Base-by-base conservation (phyloP, 176 grass and related monocot species). In the Eleusine coracana region DNA sequence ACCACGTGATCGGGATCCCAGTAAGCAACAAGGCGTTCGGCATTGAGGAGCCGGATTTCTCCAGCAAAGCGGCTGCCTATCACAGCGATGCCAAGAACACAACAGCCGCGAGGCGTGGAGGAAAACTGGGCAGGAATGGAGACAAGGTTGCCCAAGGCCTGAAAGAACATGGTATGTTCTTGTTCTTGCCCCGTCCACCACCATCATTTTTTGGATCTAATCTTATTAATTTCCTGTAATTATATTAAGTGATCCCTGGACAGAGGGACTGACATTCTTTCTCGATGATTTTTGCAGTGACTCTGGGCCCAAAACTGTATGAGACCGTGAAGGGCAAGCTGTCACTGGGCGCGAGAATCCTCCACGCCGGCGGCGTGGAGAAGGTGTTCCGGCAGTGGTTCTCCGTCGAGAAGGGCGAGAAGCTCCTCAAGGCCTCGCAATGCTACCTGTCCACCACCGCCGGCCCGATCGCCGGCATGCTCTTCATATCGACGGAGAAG, bases 251-350 rank as follows among this genome's bases (percentile, higher is more conserved):
- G 31, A 34, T 60, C 39, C 5, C 12, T 59, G 39, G 74, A 69
- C 46, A 10, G 39, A 73, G 1, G 9, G 55, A 86, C 4, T 20
- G 61, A 90, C 65, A 34, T 62, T 1, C 0, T 52, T 39, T 2
- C 50, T 68, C 18, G 37, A 34, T 59, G 25, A 45, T 49, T 0
- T 0, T 34, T 86, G 83, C 80, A 94, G 92, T 91, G 71, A 86
- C 83, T 36, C 81, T 94, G 4, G 92, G 95, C 7, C 82, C 89
- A 4, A 97, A 86, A 0, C 84, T 97, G 42, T 92, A 93, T 10
- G 92, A 97, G 60, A 97, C 84, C 15, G 86, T 97, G 79, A 92
- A 94, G 74, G 95, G 92, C 10, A 97, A 97, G 71, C 76, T 97
- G 66, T 91, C 76, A 12, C 78, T 97, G 64, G 92, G 88, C 2